Conservation (phyloP, 495 filamentous ascomycete genomes). For the Margaritispora aquatica region DNA sequence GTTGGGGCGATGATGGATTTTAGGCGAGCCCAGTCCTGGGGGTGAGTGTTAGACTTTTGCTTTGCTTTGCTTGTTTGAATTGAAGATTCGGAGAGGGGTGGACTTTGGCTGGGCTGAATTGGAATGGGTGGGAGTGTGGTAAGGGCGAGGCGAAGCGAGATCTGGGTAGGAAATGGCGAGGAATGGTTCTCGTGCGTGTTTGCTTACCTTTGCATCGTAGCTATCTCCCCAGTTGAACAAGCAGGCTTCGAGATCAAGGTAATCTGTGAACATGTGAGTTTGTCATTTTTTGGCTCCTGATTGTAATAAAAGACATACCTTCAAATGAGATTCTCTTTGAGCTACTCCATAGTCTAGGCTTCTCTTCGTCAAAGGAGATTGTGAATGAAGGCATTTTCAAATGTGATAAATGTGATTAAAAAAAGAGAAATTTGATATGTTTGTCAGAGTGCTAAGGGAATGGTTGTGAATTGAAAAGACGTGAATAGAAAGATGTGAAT, state of each 20-base stretch:
- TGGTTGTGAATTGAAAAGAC: not conserved
- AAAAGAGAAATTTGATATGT: too few relatives aligned
- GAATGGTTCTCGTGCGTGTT: too few relatives aligned
- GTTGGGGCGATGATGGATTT: slow-evolving; percentile 66
- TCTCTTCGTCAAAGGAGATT: slow-evolving; percentile 7
- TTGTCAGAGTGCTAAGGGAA: too few relatives aligned
- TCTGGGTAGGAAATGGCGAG: too few relatives aligned
- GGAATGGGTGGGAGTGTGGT: too few relatives aligned
- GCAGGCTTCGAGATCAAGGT: slow-evolving; percentile 44
- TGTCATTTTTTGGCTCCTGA: not conserved
- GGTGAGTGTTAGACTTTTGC: not conserved
- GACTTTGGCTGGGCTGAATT: too few relatives aligned
- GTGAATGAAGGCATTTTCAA: slow-evolving; percentile 12
- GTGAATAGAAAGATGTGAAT: not conserved
- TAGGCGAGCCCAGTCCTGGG: slow-evolving; percentile 63
- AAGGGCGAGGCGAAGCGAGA: not conserved
- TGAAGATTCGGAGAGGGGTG: too few relatives aligned
- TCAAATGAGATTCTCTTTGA: slow-evolving; percentile 9
- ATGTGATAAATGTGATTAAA: not conserved
- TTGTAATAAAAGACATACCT: slow-evolving; percentile 2
- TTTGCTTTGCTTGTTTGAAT: too few relatives aligned
- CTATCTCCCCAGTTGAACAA: slow-evolving; percentile 75
- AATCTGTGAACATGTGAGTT: slow-evolving; percentile 29
- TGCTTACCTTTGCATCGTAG: slow-evolving; percentile 59
- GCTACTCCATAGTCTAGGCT: slow-evolving; percentile 7